Evolutionary conservation across 164 flowering plant species (phyloP).

Genomic region (Paratinospora sagittata): DNA sequence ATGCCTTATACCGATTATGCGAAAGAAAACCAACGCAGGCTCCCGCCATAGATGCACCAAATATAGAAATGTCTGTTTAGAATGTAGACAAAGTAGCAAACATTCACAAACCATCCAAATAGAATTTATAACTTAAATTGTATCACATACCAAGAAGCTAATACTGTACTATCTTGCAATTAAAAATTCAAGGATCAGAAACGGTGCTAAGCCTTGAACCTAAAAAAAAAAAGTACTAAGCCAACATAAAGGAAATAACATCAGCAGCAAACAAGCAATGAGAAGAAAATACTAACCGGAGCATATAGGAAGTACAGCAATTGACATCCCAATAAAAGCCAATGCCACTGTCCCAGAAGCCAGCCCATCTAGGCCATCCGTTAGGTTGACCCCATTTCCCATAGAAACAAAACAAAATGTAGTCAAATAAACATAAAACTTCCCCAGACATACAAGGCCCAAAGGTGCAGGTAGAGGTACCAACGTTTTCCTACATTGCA

Average conservation of each 20-base stretch:
- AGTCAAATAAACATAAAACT: conserved; percentile 48
- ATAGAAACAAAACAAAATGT: conserved; percentile 74
- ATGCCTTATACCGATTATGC: conserved; percentile 86
- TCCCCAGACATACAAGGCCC: conserved; percentile 69
- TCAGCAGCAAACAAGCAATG: not conserved
- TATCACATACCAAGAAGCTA: not conserved
- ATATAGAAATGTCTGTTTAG: conserved; percentile 63
- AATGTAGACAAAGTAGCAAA: not conserved
- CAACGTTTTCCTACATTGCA: conserved; percentile 74
- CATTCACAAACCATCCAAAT: not conserved
- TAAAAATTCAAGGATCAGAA: not conserved
- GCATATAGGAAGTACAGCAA: conserved; percentile 88
- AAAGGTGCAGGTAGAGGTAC: conserved; percentile 80
- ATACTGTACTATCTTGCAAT: not conserved
- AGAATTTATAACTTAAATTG: not conserved
- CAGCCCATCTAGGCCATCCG: conserved; percentile 91
- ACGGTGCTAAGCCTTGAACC: not conserved
- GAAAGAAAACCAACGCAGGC: conserved; percentile 88
- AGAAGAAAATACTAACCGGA: conserved; percentile 45
- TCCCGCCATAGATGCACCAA: conserved; percentile 97
- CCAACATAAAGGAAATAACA: not conserved
- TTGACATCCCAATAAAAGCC: conserved; percentile 84
- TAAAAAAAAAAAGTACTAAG: not conserved
- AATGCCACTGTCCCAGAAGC: conserved; percentile 89
- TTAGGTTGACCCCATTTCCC: conserved; percentile 67